Base-by-base conservation (phyloP, 768 basidiomycete species). In the Exidia glandulosa region DNA sequence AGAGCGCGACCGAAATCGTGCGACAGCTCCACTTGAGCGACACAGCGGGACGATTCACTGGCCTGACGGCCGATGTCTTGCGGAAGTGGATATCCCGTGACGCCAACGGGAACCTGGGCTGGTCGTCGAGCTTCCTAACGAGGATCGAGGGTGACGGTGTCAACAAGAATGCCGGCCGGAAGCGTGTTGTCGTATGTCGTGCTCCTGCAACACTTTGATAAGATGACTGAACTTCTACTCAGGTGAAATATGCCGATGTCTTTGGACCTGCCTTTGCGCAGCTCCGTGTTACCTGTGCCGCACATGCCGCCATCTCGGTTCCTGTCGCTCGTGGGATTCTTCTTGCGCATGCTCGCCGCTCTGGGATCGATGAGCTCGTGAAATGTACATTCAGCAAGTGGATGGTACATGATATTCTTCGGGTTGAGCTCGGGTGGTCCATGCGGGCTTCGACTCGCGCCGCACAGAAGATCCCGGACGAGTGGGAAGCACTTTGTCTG, bases 381-480 rank as follows among this genome's bases (percentile, higher is more conserved):
- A 13, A 5, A 14, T 19, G 16, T 9, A 45, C 16, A 23, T 45
- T 45, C 41, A 45, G 7, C 16, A 9, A 19, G 16, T 5, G 23
- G 5, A 9, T 45, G 41, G 16, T 45, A 23, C 41, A 19, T 19
- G 23, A 36, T 16, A 36, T 36, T 36, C 34, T 36, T 36, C 41
- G 23, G 16, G 41, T 5, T 16, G 34, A 10, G 10, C 16, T 45
- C 5, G 16, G 23, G 16, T 45, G 41, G 41, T 12, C 10, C 5
- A 12, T 57, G 2, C 59, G 67, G 3, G 31, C 57, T 3, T 62
- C 61, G 2, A 69, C 68, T 30, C 61, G 61, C 14, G 61, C 67
- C 1, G 65, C 63, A 29, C 59, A 60, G 0, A 66, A 67, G 27
- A 9, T 67, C 32, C 69, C 69, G 0, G 59, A 31, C 16, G 60